A percentile compares a stretch with the other conserved stretches of the same genome.
Evolutionary conservation across 1,284 basidiomycete genomes (phyloP).

Genomic region (Quambalaria eucalypti): DNA sequence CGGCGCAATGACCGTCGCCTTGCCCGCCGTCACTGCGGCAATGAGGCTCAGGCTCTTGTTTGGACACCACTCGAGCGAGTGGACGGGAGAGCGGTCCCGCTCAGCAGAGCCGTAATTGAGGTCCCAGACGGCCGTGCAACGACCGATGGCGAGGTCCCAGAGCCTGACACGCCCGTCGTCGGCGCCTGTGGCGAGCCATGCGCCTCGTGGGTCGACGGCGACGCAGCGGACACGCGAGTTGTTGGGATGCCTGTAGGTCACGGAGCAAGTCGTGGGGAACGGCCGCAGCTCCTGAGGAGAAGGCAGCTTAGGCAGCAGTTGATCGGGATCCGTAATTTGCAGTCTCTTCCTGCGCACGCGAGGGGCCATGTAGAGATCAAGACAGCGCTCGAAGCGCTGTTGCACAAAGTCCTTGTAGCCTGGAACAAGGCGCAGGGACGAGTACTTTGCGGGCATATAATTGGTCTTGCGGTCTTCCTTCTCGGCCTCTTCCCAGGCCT

Average conservation of each 20-base stretch:
- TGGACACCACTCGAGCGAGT: constrained; percentile 87
- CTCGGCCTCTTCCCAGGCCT: constrained; percentile 75
- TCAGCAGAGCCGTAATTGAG: constrained; percentile 49
- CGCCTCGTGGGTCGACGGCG: constrained; percentile 75
- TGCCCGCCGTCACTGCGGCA: constrained; percentile 64
- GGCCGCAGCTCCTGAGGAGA: constrained; percentile 83
- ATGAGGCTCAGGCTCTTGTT: constrained; percentile 73
- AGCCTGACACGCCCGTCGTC: constrained; percentile 78
- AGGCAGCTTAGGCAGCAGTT: constrained; percentile 89
- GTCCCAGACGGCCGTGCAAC: constrained; percentile 81
- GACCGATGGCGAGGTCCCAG: constrained; percentile 89
- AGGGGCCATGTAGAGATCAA: constrained; percentile 94
- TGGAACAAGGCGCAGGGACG: constrained; percentile 76
- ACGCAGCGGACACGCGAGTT: constrained; percentile 63
- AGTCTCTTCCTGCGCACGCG: constrained; percentile 55
- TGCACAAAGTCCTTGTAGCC: constrained; percentile 87
- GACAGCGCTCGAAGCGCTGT: constrained; percentile 84
- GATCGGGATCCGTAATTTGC: constrained; percentile 57
- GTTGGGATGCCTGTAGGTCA: constrained; percentile 64
- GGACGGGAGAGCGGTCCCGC: constrained; percentile 53
- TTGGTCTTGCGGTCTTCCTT: constrained; percentile 83
- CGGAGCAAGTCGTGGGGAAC: constrained; percentile 78
- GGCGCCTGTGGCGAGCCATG: constrained; percentile 84
- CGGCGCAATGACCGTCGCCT: constrained; percentile 72
- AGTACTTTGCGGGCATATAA: constrained; percentile 80